These are phyloP conservation scores for Knufia fluminis DNA, from an alignment of 2,329 filamentous ascomycete species.

Conservation along the genomic window DNA sequence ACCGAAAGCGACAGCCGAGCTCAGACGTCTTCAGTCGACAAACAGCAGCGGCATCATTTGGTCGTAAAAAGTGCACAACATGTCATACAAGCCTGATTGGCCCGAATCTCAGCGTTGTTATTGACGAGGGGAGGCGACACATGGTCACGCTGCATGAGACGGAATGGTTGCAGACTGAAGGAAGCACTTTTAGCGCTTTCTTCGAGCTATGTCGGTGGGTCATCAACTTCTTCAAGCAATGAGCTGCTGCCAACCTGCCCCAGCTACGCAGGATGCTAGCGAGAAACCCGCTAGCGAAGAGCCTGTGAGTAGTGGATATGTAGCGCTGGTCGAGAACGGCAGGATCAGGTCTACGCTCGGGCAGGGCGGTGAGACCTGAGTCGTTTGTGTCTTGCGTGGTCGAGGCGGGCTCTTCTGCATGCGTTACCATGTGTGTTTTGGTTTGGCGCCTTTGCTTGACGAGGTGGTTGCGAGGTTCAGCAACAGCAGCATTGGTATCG, in stretches of 20 bases:
- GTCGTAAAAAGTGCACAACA: slow-evolving; percentile 3
- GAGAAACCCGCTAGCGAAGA: slow-evolving; percentile 2
- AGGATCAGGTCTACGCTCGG: slow-evolving; percentile 1
- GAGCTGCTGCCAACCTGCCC: slow-evolving; percentile 3
- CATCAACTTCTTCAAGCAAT: slow-evolving; percentile 2
- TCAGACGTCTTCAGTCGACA: not conserved
- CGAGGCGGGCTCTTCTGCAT: not conserved
- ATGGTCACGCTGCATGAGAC: slow-evolving; percentile 2
- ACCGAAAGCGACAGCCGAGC: not conserved
- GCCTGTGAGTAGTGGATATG: slow-evolving; percentile 3
- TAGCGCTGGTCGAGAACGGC: slow-evolving; percentile 1
- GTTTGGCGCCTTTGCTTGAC: too few relatives aligned
- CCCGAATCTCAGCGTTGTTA: slow-evolving; percentile 5
- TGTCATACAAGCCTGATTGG: slow-evolving; percentile 6
- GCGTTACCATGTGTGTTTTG: not conserved
- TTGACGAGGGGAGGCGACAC: slow-evolving; percentile 2
- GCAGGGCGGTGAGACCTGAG: slow-evolving; percentile 1
- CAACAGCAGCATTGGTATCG: too few relatives aligned
- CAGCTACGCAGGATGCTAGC: slow-evolving; percentile 2
- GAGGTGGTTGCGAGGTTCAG: too few relatives aligned
- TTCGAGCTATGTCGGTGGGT: slow-evolving; percentile 3
- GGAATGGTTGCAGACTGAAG: not conserved
- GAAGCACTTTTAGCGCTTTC: slow-evolving; percentile 3
- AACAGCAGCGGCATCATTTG: slow-evolving; percentile 5
- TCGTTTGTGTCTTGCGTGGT: not conserved